These are phyloP conservation scores for Penicillium riverlandense DNA, from an alignment of 495 filamentous ascomycete species.

Conservation along the genomic window DNA sequence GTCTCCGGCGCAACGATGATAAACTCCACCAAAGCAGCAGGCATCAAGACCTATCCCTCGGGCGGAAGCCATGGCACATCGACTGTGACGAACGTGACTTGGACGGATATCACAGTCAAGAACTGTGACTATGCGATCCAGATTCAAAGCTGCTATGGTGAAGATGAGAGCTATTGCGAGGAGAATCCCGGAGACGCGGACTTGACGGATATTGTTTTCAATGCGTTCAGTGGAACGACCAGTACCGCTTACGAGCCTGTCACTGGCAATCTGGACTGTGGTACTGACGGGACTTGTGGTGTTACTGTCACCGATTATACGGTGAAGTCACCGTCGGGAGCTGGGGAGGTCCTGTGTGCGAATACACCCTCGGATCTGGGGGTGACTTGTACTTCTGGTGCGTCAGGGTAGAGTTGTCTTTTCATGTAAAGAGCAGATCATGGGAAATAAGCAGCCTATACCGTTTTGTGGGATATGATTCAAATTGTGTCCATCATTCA, in stretches of 20 bases:
- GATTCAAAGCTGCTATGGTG: conserved; percentile 41
- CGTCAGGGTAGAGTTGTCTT: conserved; percentile 17
- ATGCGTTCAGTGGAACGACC: conserved; percentile 32
- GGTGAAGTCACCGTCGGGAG: conserved; percentile 27
- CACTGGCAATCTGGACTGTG: conserved; percentile 33
- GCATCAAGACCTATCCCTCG: conserved; percentile 37
- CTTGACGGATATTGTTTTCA: conserved; percentile 27
- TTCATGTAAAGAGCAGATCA: not conserved
- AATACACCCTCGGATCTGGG: conserved; percentile 29
- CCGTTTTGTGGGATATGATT: conserved; percentile 11
- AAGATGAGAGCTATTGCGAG: conserved; percentile 32
- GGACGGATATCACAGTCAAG: conserved; percentile 24
- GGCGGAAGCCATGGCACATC: conserved; percentile 26
- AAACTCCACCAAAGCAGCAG: conserved; percentile 34
- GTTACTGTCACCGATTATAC: conserved; percentile 24
- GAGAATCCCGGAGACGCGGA: conserved; percentile 26
- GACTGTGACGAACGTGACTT: conserved; percentile 37
- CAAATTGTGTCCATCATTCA: conserved; percentile 15
- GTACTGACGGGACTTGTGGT: conserved; percentile 29
- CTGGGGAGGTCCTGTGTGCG: conserved; percentile 28
- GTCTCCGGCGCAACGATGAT: conserved; percentile 32
- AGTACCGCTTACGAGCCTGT: conserved; percentile 30
- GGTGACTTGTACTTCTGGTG: conserved; percentile 30
- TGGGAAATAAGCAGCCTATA: not conserved
- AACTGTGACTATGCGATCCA: conserved; percentile 40